Base-by-base conservation (phyloP, 2,329 filamentous ascomycete species). In the Coleophoma cylindrospora region DNA sequence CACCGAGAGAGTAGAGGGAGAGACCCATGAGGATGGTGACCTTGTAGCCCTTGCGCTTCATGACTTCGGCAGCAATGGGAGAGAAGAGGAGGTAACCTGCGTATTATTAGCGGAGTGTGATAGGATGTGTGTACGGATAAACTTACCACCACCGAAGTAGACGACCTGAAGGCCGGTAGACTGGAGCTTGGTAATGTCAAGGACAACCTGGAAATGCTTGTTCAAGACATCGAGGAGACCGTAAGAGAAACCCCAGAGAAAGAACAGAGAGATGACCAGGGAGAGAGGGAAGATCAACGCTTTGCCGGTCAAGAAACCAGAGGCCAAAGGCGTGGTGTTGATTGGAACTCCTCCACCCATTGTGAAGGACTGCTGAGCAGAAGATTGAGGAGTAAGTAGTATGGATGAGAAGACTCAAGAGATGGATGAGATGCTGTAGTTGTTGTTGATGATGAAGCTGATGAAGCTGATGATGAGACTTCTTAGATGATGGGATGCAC, bases 171-270 rank as follows among this genome's bases (percentile, higher is more conserved):
- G 75, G 3, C 83, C 84, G 2, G 89, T 71, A 0, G 80, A 84
- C 65, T 90, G 76, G 11, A 79, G 76, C 1, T 74, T 67, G 1
- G 75, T 78, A 75, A 61, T 58, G n/a, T 87, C 87, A 27, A 77
- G 60, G 8, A 89, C 79, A 11, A 70, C 65, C 40, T 86, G 83
- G 50, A 89, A 83, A 15, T 82, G 84, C 19, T 77, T 78, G 64
- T 95, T 95, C 27, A 96, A 77, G 0, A 86, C 86, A 61, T 92
- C 89, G 7, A 96, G 74, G 2, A 96, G 76, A 1, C 91, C 91
- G 58, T 95, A 95, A 0, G 89, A 90, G 53, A 95, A 86, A 0
- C 91, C 91, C 90, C 90, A 95, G 3, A 95, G 71, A 56, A 95
- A 82, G 69, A 95, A 95, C 0, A 95, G 73, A 7, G 92, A 77